Percentiles rank a stretch among this genome's conserved stretches.
Conservation (phyloP, 2,329 filamentous ascomycete species). For the Ploettnerulaceae sp. region DNA sequence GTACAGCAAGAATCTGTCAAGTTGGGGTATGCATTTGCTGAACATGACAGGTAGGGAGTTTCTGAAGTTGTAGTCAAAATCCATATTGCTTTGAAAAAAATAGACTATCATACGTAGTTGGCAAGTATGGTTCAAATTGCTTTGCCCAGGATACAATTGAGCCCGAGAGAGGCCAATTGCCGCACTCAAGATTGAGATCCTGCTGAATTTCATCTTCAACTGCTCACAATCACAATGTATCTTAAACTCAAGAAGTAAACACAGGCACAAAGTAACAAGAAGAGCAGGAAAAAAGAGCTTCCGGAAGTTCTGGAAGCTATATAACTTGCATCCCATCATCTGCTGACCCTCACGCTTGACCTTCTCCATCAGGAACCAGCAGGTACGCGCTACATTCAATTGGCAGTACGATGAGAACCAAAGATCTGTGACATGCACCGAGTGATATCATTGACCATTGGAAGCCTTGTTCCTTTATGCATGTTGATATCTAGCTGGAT, state of each 20-base stretch:
- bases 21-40: conserved; percentile 38
- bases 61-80: conserved; percentile 15
- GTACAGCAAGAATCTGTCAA: conserved; percentile 57
- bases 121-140: conserved; percentile 29
- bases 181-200: conserved; percentile 1
- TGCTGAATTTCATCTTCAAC: conserved; percentile 10
- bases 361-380: neutral
- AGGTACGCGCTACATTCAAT: conserved; percentile 6
- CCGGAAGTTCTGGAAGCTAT: conserved; percentile 4
- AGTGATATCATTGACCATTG: conserved; percentile 5
- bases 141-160: conserved; percentile 27
- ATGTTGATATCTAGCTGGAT: conserved; percentile 7
- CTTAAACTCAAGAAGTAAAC: neutral
- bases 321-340: conserved; percentile 2
- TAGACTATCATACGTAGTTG: conserved; percentile 20
- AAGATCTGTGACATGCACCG: conserved; percentile 5
- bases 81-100: neutral
- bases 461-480: neutral
- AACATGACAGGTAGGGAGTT: conserved; percentile 44
- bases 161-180: conserved; percentile 8
- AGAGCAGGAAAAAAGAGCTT: conserved; percentile 1
- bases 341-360: neutral
- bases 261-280: neutral
- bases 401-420: conserved; percentile 2
- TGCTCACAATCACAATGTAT: neutral